Conservation (phyloP, 2,329 filamentous ascomycete species). For the Pseudogymnoascus destructans region DNA sequence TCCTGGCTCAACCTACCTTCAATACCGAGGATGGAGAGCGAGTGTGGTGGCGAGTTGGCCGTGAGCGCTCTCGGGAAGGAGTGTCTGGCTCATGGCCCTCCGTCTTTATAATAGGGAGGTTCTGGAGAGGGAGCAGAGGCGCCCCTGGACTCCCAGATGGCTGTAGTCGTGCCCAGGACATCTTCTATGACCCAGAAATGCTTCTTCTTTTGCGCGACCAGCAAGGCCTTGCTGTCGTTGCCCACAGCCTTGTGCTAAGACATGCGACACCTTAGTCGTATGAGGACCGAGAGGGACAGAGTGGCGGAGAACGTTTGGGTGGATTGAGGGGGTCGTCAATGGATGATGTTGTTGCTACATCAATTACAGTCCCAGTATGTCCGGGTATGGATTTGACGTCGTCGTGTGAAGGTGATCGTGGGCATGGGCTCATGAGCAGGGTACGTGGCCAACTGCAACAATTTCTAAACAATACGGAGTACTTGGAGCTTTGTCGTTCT, state of each 20-base stretch:
- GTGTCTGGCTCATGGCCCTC: conserved; percentile 19
- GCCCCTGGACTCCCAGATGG: conserved; percentile 21
- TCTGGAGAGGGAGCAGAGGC: conserved; percentile 22
- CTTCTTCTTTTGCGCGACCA: conserved; percentile 19
- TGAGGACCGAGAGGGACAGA: background rate
- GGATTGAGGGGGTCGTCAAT: conserved; percentile 5
- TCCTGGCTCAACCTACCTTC: conserved; percentile 19
- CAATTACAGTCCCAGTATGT: background rate
- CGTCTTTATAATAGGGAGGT: conserved; percentile 19
- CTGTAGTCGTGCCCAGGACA: conserved; percentile 24
- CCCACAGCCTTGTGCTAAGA: conserved; percentile 20
- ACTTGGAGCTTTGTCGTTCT: conserved; percentile 2
- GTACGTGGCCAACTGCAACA: conserved; percentile 3
- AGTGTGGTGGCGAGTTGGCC: conserved; percentile 21
- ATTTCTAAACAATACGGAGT: conserved; percentile 9
- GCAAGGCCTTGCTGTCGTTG: conserved; percentile 24
- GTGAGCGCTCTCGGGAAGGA: conserved; percentile 18
- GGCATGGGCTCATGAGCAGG: conserved; percentile 1
- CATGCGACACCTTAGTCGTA: conserved; percentile 18
- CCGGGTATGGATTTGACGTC: background rate
- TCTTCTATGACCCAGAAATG: conserved; percentile 13
- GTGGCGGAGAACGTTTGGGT: background rate
- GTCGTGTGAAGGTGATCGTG: background rate
- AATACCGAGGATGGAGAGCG: conserved; percentile 24
- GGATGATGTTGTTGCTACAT: background rate